Percentiles rank a stretch among this genome's conserved stretches.
These are phyloP conservation scores for Babesia ovata DNA, from an alignment of 169 alveolate genomes.

Conservation along the genomic window DNA sequence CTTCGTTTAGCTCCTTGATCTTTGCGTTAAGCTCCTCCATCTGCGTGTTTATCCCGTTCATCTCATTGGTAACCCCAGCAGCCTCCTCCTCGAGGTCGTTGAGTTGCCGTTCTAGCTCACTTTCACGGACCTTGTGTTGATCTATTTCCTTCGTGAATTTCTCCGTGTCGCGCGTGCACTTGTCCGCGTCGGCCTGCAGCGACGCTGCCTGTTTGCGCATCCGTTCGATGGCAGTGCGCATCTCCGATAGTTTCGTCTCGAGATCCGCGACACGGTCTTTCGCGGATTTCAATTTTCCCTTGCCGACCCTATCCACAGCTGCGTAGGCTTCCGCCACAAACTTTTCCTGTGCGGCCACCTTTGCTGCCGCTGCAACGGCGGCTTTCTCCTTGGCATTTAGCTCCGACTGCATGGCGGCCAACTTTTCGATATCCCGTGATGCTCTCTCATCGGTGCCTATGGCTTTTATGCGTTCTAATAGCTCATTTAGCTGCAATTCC, in stretches of 20 bases:
- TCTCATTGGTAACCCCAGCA: slow-evolving; percentile 52
- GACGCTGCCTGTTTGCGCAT: slow-evolving; percentile 64
- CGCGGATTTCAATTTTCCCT: slow-evolving; percentile 65
- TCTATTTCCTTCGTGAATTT: slow-evolving; percentile 72
- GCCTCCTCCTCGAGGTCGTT: slow-evolving; percentile 74
- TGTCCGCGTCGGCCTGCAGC: slow-evolving; percentile 73
- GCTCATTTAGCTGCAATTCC: slow-evolving; percentile 22
- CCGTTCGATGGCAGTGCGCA: slow-evolving; percentile 52
- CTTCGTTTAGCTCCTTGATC: slow-evolving; percentile 33
- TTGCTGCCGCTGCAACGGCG: background rate
- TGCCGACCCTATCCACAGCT: slow-evolving; percentile 69
- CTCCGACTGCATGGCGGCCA: background rate
- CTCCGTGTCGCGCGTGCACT: slow-evolving; percentile 65
- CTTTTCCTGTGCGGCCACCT: slow-evolving; percentile 33
- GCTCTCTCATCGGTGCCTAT: background rate
- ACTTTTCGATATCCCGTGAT: background rate
- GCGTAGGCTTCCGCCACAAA: slow-evolving; percentile 38
- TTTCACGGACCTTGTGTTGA: slow-evolving; percentile 72
- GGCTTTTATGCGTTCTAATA: background rate
- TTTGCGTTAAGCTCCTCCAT: slow-evolving; percentile 35
- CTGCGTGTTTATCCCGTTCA: slow-evolving; percentile 56
- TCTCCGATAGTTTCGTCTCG: slow-evolving; percentile 61
- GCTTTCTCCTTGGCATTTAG: slow-evolving; percentile 4
- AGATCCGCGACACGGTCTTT: slow-evolving; percentile 50
- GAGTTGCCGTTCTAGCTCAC: slow-evolving; percentile 70